Base-by-base conservation (phyloP, 495 filamentous ascomycete genomes). In the Podospora tetraspora region DNA sequence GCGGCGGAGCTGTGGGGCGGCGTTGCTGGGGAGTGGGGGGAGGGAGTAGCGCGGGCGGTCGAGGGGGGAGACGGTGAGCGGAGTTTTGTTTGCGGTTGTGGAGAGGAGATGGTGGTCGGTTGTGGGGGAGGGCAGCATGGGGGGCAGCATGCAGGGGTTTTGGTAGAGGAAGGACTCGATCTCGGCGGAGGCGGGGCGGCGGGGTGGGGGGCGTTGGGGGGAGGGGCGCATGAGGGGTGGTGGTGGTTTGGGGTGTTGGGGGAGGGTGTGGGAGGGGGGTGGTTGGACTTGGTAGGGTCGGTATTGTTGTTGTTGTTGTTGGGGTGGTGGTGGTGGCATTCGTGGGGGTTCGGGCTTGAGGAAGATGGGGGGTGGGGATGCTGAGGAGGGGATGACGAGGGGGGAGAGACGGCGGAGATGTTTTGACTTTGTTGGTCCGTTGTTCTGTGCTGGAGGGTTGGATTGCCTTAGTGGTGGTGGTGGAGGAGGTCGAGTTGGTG, bases 111-210 rank as follows among this genome's bases (percentile, higher is more conserved):
- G n/a, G n/a, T n/a, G n/a, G n/a, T n/a, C n/a, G n/a, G 8, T 10
- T n/a, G 34, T 52, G 56, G 21, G 10, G 30, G 62, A 57, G 13
- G 67, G 22, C 1, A 59, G 22, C 3, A 59, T 19, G 2, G 70
- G 70, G 3, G 70, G 70, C 11, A 72, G 62, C 34, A 72, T 63
- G 52, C 70, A 72, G 19, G 70, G 70, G 62, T 72, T 23, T 59
- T 72, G 66, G 52, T 67, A 72, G 19, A 64, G 56, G 67, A 72
- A 72, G 64, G 59, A 63, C 25, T 67, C 67, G 32, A 72, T 65
- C 29, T 67, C 62, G 52, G 61, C 57, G 0, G 61, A 19, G 57
- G 65, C 56, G 57, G 58, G 57, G 29, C 59, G 32, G 9, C 13
- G 60, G 22, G 27, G 52, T 0, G 60, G 57, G 21, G 60, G 57